A percentile compares a stretch with the other conserved stretches of the same genome.
Conservation (phyloP, 441 rosid genomes). For the Manihot esculenta region DNA sequence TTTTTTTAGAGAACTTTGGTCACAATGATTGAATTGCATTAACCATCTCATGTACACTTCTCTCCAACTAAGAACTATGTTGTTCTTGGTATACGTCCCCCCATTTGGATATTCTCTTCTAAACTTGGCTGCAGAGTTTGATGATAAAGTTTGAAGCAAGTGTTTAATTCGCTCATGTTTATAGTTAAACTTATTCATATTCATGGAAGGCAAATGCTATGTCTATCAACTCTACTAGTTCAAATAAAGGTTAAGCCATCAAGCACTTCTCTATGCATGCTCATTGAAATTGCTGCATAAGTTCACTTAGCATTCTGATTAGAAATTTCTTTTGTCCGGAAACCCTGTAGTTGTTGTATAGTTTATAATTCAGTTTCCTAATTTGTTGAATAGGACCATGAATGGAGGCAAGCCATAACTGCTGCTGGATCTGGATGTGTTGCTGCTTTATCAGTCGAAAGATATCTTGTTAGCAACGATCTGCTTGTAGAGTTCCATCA, state of each 20-base stretch:
- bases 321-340: slow-evolving; percentile 7
- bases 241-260: background rate
- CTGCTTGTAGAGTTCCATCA: slow-evolving; percentile 95
- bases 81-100: slow-evolving; percentile 7
- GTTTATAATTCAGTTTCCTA: slow-evolving; percentile 8
- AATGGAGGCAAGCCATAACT: slow-evolving; percentile 98
- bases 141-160: background rate
- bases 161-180: background rate
- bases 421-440: slow-evolving; percentile 99
- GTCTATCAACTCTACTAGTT: background rate
- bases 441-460: slow-evolving; percentile 94
- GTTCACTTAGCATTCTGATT: background rate
- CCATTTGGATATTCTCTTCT: background rate
- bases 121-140: background rate
- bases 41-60: background rate
- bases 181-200: background rate
- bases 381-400: slow-evolving; percentile 64
- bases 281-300: slow-evolving; percentile 6
- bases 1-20: background rate
- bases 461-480: slow-evolving; percentile 82
- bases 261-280: background rate
- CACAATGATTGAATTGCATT: background rate
- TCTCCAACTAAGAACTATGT: background rate
- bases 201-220: background rate
- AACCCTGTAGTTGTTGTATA: background rate